Evolutionary conservation across 139 green algal species (phyloP), one percentile per base, ranked within the genome.

Genomic region (Tetradesmus obliquus): DNA sequence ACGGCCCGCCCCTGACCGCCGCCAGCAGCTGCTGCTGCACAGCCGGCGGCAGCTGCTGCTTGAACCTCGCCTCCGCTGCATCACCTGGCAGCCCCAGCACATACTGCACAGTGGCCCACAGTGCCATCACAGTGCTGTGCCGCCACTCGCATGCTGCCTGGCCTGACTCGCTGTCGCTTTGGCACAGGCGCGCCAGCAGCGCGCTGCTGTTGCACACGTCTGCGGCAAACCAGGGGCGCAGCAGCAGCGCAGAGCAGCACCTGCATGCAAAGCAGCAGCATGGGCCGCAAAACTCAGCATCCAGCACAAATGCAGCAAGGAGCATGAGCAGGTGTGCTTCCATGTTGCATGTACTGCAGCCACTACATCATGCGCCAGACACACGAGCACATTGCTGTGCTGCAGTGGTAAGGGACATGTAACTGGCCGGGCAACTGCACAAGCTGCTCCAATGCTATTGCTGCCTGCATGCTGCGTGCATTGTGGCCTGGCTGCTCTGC

Each of bases 161-260:
- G 1, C 92, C 92, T 24, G 19, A 72, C 62, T 94, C 92, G n/a
- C 53, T 84, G 69, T 76, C 66, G 1, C 85, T 32, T 53, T 53
- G 51, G 19, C 86, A 91, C 15, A 94, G 51, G 3, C 89, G 81
- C 15, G 22, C 57, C 19, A 91, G 72, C 69, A 94, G 92, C 0
- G 60, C 80, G 72, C 79, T 79, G 13, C 22, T 81, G 62, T 81
- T 90, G 32, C 71, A 81, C 2, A 93, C 57, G 20, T 94, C 92
- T 15, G 54, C 79, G 1, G 92, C 89, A 57, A 94, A 94, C 92
- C 92, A 94, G 66, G 74, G 69, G 22, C 92, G 90, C n/a, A 94
- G 81, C 9, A 58, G 55, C 17, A 94, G 69, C 45, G 92, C 92
- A 0, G 92, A 87, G 20, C 90, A 82, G n/a, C 84, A 91, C 79